Evolutionary conservation across 352 stramenopile species (phyloP), one percentile per base, ranked within the genome.

Genomic region (Phytopythium ostracodes): DNA sequence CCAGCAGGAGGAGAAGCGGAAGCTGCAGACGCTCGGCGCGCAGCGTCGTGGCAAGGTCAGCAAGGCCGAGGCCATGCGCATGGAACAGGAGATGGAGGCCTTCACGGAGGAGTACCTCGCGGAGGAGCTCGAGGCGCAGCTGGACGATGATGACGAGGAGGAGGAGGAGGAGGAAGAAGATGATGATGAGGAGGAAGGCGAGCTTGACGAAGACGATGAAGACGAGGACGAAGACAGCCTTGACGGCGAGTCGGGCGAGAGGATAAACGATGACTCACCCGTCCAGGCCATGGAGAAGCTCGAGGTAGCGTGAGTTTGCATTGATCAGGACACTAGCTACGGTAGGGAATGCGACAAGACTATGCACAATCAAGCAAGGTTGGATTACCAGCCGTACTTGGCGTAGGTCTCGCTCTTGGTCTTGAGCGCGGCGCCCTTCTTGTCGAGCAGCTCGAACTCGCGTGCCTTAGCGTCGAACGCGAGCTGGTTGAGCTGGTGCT

Each of bases 301-400:
- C 12, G 35, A 42, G 59, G 35, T 79, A 56, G 57, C 66, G 42
- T 74, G 55, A 75, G 25, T 43, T 51, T 29, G 20, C 22, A 62
- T 8, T 7, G 29, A 36, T 24, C 31, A 49, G 50, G 42, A 44
- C 22, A n/a, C 54, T 60, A 47, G 42, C 42, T 14, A 47, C 42
- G 20, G 8, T n/a, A 47, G 42, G 42, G 17, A 10, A 24, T 3
- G 17, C 20, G 42, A 47, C n/a, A n/a, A n/a, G n/a, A 20, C 20
- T 18, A 47, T 47, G 5, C 9, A 47, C 44, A 60, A 31, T 31
- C 51, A 51, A 53, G 60, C 44, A 3, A 42, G n/a, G n/a, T n/a
- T n/a, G n/a, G n/a, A n/a, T n/a, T 53, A 92, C 84, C 84, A 92
- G 0, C 81, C 84, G 56, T 92, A 92, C 71, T 92, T 92, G 59